phyloP scores from a whole-genome alignment of 805 yeast species.

The Kodamaea lidongshanica region DNA sequence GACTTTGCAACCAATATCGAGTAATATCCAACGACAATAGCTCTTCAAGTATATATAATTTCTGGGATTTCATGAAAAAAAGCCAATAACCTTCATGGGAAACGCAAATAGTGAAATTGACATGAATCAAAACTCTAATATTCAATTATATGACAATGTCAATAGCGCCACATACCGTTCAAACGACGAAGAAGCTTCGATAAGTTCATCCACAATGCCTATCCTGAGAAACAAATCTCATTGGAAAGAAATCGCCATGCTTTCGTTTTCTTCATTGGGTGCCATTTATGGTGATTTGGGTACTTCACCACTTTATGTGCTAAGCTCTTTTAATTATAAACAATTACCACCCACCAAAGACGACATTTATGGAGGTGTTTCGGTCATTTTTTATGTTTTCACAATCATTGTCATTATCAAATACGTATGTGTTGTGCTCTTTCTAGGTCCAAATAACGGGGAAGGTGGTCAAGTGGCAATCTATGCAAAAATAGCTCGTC shows the following conservation, averaged over 20 bases:
- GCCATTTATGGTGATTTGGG: constrained; percentile 63
- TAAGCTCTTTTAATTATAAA: constrained; percentile 28
- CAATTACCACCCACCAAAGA: constrained; percentile 27
- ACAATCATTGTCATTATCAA: constrained; percentile 48
- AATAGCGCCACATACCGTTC: no score
- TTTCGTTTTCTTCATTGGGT: constrained; percentile 46
- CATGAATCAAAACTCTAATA: no score
- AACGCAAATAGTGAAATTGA: no score
- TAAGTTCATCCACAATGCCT: constrained; percentile 2
- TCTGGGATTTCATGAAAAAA: no score
- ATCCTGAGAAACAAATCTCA: constrained; percentile 12
- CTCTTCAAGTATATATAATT: no score
- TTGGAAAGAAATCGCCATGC: constrained; percentile 18
- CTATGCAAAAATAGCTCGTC: constrained; percentile 50
- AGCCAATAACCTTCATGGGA: no score
- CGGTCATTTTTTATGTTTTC: constrained; percentile 51
- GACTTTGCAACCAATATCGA: no score
- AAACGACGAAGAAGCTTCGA: constrained; percentile 11
- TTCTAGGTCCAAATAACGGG: constrained; percentile 49
- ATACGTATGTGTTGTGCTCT: constrained; percentile 44
- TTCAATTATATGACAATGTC: no score
- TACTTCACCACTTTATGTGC: constrained; percentile 52
- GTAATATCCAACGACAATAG: no score
- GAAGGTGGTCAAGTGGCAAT: constrained; percentile 65
- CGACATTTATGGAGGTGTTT: constrained; percentile 45